Evolutionary conservation across 148 eudicot species (phyloP).

Genomic region (Chenopodium album): DNA sequence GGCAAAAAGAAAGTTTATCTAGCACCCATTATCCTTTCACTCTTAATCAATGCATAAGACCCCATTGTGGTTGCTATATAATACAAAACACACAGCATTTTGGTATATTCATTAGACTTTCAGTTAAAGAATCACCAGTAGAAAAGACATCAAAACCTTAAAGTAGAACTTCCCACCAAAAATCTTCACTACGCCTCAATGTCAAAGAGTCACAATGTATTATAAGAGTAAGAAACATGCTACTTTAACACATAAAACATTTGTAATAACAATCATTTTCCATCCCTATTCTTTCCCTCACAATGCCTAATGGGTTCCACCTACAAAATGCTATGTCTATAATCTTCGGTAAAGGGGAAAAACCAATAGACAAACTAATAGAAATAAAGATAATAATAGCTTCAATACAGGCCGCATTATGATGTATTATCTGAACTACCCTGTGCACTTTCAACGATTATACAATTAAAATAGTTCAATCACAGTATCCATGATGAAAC

Average conservation of each 20-base stretch:
- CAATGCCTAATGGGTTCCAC: not conserved
- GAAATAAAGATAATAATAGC: not conserved
- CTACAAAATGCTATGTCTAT: not conserved
- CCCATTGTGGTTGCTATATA: not conserved
- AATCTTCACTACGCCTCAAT: not conserved
- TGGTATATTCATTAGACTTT: not conserved
- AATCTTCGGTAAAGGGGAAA: not conserved
- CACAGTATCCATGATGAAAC: not conserved
- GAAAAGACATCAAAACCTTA: not conserved
- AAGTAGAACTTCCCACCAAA: too few relatives aligned
- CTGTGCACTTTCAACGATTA: not conserved
- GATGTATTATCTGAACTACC: not conserved
- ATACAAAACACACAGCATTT: not conserved
- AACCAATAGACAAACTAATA: not conserved
- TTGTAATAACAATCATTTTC: not conserved
- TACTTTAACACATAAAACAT: not conserved
- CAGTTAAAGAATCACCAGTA: not conserved
- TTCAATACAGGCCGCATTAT: not conserved
- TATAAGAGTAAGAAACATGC: not conserved
- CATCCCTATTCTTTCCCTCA: not conserved
- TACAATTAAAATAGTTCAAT: not conserved
- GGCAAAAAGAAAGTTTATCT: not conserved
- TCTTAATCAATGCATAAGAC: not conserved
- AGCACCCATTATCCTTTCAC: not conserved
- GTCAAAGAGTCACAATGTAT: not conserved